Conservation (phyloP, 1,139 yeast species). For the Pneumocystis jirovecii region DNA sequence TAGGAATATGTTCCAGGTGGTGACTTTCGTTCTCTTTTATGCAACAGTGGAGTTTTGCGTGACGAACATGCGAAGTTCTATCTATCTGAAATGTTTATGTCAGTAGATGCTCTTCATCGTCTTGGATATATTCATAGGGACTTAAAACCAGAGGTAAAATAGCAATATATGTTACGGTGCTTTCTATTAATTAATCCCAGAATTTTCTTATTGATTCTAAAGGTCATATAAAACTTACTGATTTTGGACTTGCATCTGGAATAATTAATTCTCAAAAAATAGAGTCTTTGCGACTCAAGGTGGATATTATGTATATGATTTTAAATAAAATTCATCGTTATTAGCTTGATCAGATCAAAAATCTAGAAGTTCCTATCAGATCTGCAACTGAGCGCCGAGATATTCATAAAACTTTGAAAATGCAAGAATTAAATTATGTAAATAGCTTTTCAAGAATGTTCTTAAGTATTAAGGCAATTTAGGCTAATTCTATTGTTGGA, state of each 20-base stretch:
- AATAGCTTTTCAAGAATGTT: constrained; percentile 44
- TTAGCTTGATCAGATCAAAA: constrained; percentile 46
- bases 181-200: constrained; percentile 4
- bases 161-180: not conserved
- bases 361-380: constrained; percentile 40
- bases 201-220: constrained; percentile 84
- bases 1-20: constrained; percentile 95
- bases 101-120: constrained; percentile 85
- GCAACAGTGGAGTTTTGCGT: constrained; percentile 80
- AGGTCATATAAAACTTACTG: constrained; percentile 94
- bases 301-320: not conserved
- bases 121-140: constrained; percentile 95
- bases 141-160: constrained; percentile 63
- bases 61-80: constrained; percentile 95
- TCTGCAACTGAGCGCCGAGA: constrained; percentile 11
- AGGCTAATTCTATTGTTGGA: constrained; percentile 92
- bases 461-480: constrained; percentile 44
- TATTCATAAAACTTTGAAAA: constrained; percentile 43
- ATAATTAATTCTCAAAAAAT: constrained; percentile 85
- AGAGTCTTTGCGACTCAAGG: constrained; percentile 68
- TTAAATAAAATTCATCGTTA: constrained; percentile 27
- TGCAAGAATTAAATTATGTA: constrained; percentile 52
- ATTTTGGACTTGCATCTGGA: constrained; percentile 95
- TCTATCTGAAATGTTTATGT: constrained; percentile 88
- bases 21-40: constrained; percentile 84